Evolutionary conservation across 2,329 filamentous ascomycete genomes (phyloP).

Genomic region (Ilyonectria mors-panacis): DNA sequence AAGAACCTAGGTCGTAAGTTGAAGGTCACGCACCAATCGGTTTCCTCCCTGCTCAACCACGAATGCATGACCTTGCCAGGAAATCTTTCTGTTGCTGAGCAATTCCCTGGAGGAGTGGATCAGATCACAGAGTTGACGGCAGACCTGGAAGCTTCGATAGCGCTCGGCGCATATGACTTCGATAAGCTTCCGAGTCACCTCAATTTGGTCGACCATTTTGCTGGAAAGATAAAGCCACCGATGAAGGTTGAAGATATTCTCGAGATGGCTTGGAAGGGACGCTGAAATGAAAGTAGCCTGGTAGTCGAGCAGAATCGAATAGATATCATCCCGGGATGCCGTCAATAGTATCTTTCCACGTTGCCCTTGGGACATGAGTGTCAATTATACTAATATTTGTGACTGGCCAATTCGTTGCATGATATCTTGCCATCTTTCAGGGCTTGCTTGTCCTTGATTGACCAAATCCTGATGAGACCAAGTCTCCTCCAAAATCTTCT

Average conservation of each 20-base stretch:
- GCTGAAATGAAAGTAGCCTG: background rate
- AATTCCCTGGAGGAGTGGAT: constrained; percentile 46
- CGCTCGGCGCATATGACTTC: constrained; percentile 50
- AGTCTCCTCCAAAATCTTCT: constrained; percentile 23
- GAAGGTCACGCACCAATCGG: constrained; percentile 46
- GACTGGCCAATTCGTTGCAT: constrained; percentile 26
- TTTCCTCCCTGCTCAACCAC: constrained; percentile 43
- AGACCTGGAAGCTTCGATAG: constrained; percentile 51
- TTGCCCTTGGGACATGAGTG: background rate
- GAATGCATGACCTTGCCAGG: constrained; percentile 43
- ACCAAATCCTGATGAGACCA: constrained; percentile 24
- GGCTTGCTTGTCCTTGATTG: constrained; percentile 12
- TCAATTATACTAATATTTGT: constrained; percentile 22
- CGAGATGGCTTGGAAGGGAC: constrained; percentile 1
- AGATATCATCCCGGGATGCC: background rate
- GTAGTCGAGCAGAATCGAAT: background rate
- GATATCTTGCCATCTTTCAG: constrained; percentile 27
- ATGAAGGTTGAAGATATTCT: constrained; percentile 10
- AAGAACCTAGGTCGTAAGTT: constrained; percentile 49
- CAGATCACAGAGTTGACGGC: constrained; percentile 47
- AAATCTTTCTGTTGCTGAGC: constrained; percentile 47
- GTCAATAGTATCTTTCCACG: background rate
- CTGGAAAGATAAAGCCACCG: background rate
- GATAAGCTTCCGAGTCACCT: constrained; percentile 13
- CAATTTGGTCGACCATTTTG: constrained; percentile 9